These are phyloP conservation scores for Pythium angustatum DNA, from an alignment of 352 stramenopile species.

Conservation along the genomic window DNA sequence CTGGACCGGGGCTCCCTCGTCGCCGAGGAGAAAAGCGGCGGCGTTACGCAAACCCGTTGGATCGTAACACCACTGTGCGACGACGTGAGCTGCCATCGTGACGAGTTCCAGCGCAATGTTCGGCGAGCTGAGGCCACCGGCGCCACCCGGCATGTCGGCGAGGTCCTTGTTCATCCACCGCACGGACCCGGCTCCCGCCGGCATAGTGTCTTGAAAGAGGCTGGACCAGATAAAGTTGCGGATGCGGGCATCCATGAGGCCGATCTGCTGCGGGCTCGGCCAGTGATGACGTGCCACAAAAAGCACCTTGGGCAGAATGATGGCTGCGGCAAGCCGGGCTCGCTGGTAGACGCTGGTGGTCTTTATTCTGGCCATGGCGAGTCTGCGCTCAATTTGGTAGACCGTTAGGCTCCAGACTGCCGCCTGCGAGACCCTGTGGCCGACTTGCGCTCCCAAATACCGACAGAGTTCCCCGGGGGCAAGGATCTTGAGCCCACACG, in stretches of 20 bases:
- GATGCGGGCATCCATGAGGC: background rate
- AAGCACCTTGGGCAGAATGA: constrained; percentile 14
- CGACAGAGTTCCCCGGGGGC: background rate
- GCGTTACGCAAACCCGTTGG: no score
- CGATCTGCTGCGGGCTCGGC: background rate
- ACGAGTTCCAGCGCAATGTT: no score
- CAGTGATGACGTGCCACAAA: constrained; percentile 16
- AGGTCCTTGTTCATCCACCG: background rate
- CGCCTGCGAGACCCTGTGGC: background rate
- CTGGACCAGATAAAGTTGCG: background rate
- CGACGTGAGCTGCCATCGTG: no score
- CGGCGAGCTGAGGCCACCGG: no score
- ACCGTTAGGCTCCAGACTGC: background rate
- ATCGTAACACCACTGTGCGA: no score
- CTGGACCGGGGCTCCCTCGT: no score
- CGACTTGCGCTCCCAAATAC: background rate
- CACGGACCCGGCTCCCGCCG: no score
- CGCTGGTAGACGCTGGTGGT: background rate
- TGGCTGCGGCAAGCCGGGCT: background rate
- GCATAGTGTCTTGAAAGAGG: background rate
- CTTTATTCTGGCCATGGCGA: background rate
- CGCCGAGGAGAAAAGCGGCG: no score
- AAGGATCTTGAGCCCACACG: background rate
- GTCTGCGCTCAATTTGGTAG: background rate
- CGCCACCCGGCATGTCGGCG: background rate